Evolutionary conservation across 1,284 basidiomycete species (phyloP).

Genomic region (Afroboletus lepidellus): DNA sequence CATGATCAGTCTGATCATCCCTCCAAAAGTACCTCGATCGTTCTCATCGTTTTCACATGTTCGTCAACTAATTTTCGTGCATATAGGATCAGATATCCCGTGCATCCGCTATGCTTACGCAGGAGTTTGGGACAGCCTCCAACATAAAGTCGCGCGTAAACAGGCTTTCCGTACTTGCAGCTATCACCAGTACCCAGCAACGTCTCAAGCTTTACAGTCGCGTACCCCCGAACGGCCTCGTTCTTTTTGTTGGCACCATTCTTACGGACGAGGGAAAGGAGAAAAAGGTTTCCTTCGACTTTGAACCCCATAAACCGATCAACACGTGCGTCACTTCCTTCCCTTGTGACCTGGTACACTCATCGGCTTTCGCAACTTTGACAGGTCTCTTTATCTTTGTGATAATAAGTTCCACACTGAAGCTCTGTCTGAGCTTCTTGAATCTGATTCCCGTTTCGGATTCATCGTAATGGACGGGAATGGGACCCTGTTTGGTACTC

Average conservation of each 20-base stretch:
- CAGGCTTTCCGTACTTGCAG: slow-evolving; percentile 94
- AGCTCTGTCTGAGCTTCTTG: slow-evolving; percentile 93
- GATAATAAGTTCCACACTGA: slow-evolving; percentile 99
- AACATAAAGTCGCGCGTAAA: slow-evolving; percentile 99
- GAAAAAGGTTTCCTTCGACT: slow-evolving; percentile 97
- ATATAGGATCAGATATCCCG: slow-evolving; percentile 91
- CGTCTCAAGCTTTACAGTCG: slow-evolving; percentile 95
- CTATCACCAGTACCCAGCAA: slow-evolving; percentile 99
- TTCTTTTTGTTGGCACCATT: slow-evolving; percentile 97
- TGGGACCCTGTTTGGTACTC: slow-evolving; percentile 93
- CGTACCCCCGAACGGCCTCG: slow-evolving; percentile 95
- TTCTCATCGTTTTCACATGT: slow-evolving; percentile 11
- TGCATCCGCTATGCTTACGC: slow-evolving; percentile 92
- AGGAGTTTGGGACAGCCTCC: slow-evolving; percentile 96
- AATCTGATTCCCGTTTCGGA: slow-evolving; percentile 96
- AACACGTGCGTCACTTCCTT: slow-evolving; percentile 73
- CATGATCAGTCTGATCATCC: slow-evolving; percentile 98
- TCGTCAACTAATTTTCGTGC: background rate
- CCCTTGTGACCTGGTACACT: background rate
- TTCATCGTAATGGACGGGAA: slow-evolving; percentile 99
- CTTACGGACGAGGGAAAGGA: slow-evolving; percentile 99
- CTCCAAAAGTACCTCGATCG: slow-evolving; percentile 72
- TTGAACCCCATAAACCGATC: slow-evolving; percentile 97
- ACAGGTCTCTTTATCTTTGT: slow-evolving; percentile 93
- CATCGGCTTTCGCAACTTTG: slow-evolving; percentile 6